Percentiles rank a stretch among this genome's conserved stretches.
Conservation (phyloP, 805 yeast species). For the Ogataea ramenticola region DNA sequence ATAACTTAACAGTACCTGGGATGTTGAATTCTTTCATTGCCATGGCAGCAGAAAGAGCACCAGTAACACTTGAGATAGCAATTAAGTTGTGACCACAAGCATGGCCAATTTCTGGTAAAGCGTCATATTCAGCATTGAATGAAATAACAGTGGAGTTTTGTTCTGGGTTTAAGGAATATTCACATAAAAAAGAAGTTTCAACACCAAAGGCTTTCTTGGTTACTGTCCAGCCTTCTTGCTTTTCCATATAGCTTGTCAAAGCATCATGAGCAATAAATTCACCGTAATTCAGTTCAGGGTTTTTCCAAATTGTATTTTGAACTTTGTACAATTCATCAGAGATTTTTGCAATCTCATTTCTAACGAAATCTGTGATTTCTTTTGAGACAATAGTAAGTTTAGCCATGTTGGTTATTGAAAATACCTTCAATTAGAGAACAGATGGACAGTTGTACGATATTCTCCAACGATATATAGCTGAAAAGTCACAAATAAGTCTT, state of each 20-base stretch:
- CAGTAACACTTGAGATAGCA: slow-evolving; percentile 16
- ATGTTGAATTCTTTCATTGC: slow-evolving; percentile 15
- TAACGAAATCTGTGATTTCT: slow-evolving; percentile 7
- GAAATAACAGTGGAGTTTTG: slow-evolving; percentile 12
- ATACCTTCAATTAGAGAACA: no score
- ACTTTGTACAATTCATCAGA: slow-evolving; percentile 6
- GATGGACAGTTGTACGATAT: no score
- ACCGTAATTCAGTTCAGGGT: slow-evolving; percentile 13
- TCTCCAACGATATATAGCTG: no score
- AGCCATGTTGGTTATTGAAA: slow-evolving; percentile 2
- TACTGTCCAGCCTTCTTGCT: slow-evolving; percentile 19
- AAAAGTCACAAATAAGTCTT: no score
- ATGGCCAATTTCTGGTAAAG: slow-evolving; percentile 23
- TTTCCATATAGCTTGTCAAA: slow-evolving; percentile 14
- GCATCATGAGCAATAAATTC: slow-evolving; percentile 20
- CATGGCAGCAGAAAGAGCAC: slow-evolving; percentile 12
- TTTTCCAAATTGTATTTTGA: slow-evolving; percentile 14
- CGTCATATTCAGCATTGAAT: slow-evolving; percentile 22
- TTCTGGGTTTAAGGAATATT: slow-evolving; percentile 7
- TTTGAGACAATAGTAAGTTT: slow-evolving; percentile 3
- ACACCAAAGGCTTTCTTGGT: slow-evolving; percentile 18
- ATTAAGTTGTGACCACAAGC: slow-evolving; percentile 26
- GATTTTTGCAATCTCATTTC: slow-evolving; percentile 2
- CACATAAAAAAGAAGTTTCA: slow-evolving; percentile 17
- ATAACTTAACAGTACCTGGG: slow-evolving; percentile 21